Evolutionary conservation across 2,329 filamentous ascomycete genomes (phyloP).

Genomic region (Eurotiales sp.): DNA sequence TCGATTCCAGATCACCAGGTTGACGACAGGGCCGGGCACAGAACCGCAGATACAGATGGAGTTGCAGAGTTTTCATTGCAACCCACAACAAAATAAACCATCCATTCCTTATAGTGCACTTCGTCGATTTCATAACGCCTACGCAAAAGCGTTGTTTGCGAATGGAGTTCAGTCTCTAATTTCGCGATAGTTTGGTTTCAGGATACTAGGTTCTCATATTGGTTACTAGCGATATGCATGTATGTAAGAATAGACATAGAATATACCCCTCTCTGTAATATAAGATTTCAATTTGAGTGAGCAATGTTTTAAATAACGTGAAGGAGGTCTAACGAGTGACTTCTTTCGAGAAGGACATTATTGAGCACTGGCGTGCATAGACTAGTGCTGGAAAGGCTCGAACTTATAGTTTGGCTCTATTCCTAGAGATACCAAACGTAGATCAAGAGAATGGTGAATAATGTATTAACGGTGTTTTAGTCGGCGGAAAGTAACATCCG

Average conservation of each 20-base stretch:
- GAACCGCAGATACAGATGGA: constrained; percentile 12
- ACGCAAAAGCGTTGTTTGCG: constrained; percentile 16
- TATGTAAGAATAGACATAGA: not conserved
- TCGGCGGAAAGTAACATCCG: too few species aligned
- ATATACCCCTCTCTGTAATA: not conserved
- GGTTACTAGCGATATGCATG: not conserved
- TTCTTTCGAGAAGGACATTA: too few species aligned
- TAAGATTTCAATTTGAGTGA: too few species aligned
- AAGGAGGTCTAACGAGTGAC: too few species aligned
- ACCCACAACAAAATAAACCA: constrained; percentile 18
- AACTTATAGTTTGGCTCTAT: too few species aligned
- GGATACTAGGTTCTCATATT: too few species aligned
- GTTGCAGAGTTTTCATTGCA: constrained; percentile 18
- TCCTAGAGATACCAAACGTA: too few species aligned
- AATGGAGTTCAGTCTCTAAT: constrained; percentile 11
- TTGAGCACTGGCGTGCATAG: too few species aligned
- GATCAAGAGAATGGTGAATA: too few species aligned
- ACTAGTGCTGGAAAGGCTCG: too few species aligned
- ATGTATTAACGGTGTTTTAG: too few species aligned
- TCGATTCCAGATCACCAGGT: constrained; percentile 16
- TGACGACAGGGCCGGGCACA: not conserved
- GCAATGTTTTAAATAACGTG: too few species aligned
- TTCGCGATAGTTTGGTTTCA: not conserved
- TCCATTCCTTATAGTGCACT: constrained; percentile 9
- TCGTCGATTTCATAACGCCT: constrained; percentile 13